phyloP scores from a whole-genome alignment of 1,284 basidiomycete genomes.

The Neonothopanus nambi region DNA sequence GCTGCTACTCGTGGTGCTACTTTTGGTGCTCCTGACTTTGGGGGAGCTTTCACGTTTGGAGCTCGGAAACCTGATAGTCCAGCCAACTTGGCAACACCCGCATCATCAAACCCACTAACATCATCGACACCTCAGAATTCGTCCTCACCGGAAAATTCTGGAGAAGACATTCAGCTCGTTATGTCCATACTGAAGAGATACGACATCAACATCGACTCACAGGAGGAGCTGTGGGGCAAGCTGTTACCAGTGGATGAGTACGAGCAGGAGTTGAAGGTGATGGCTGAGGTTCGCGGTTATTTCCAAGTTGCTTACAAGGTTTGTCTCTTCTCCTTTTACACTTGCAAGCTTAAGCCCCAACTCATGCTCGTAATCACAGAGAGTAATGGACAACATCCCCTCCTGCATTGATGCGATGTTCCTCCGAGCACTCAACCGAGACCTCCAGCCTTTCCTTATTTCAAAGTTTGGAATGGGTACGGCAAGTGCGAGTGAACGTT shows the following conservation, averaged over 20 bases:
- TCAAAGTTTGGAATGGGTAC: constrained; percentile 35
- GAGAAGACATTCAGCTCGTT: too few relatives aligned
- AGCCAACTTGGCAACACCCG: too few relatives aligned
- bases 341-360: neutral
- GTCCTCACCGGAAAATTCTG: too few relatives aligned
- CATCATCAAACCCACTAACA: too few relatives aligned
- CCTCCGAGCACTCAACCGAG: constrained; percentile 32
- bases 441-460: constrained; percentile 34
- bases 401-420: constrained; percentile 41
- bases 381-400: constrained; percentile 45
- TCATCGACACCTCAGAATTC: too few relatives aligned
- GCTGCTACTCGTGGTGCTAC: too few relatives aligned
- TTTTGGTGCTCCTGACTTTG: too few relatives aligned
- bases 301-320: constrained; percentile 45
- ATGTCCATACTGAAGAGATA: too few relatives aligned
- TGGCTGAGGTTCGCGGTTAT: constrained; percentile 47
- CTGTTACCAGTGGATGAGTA: constrained; percentile 36
- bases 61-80: too few relatives aligned
- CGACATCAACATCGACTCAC: too few relatives aligned
- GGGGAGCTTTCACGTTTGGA: too few relatives aligned
- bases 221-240: constrained; percentile 34
- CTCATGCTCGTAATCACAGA: constrained; percentile 25
- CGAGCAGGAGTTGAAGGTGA: constrained; percentile 41
- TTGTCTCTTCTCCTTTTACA: constrained; percentile 12
- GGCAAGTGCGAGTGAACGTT: constrained; percentile 30